A percentile compares a stretch with the other conserved stretches of the same genome.
phyloP scores from a whole-genome alignment of 2,329 filamentous ascomycete species.

The Curvularia verruculosa region DNA sequence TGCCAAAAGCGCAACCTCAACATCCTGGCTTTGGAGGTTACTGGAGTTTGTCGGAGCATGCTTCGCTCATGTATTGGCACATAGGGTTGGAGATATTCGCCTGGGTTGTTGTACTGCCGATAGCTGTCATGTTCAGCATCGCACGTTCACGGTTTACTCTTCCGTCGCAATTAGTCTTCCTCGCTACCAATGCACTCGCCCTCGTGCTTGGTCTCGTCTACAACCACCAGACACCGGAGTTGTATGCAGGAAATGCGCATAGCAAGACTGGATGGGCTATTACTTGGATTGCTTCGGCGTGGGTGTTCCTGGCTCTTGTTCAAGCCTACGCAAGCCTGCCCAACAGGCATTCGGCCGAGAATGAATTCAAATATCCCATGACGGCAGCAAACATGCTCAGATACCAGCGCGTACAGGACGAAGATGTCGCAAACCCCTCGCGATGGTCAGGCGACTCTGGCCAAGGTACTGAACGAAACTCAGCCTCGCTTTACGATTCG shows the following conservation, averaged over 20 bases:
- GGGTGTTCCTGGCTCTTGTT: conserved; percentile 71
- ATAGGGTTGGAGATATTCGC: conserved; percentile 71
- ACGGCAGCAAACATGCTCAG: conserved; percentile 47
- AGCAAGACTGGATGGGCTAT: conserved; percentile 86
- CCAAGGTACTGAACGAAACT: conserved; percentile 74
- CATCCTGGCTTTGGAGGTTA: conserved; percentile 56
- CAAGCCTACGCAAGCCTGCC: conserved; percentile 63
- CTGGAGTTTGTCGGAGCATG: conserved; percentile 63
- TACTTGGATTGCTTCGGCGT: conserved; percentile 72
- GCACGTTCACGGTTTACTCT: conserved; percentile 77
- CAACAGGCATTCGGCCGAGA: conserved; percentile 31
- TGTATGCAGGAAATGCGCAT: conserved; percentile 88
- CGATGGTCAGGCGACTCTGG: conserved; percentile 54
- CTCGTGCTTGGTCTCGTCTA: conserved; percentile 60
- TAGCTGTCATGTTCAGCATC: conserved; percentile 83
- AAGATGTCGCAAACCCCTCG: conserved; percentile 30
- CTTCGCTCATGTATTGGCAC: conserved; percentile 68
- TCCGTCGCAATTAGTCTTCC: conserved; percentile 65
- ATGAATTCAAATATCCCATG: conserved; percentile 34
- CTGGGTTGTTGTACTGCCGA: conserved; percentile 75
- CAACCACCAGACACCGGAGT: conserved; percentile 79
- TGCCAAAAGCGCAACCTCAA: conserved; percentile 24
- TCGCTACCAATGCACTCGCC: conserved; percentile 51
- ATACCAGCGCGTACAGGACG: conserved; percentile 47
- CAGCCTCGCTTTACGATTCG: conserved; percentile 69